phyloP scores from a whole-genome alignment of 305 asterid genomes.

The Fraxinus floribunda region DNA sequence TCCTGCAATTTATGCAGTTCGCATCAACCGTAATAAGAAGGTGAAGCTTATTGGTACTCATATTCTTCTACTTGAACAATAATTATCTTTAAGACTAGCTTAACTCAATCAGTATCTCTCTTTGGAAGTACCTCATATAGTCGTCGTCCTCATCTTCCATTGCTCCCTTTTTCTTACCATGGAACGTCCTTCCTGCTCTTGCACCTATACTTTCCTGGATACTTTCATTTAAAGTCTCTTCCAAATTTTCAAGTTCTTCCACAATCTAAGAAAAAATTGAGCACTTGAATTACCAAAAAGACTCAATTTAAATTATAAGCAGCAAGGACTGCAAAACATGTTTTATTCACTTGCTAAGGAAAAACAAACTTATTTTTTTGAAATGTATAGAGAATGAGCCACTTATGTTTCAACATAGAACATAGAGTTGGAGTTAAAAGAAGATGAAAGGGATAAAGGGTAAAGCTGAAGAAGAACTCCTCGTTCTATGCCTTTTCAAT shows the following conservation, averaged over 20 bases:
- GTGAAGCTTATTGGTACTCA: neutral
- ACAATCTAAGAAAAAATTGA: constrained; percentile 45
- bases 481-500: constrained; percentile 7
- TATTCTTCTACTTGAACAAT: neutral
- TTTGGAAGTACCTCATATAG: constrained; percentile 51
- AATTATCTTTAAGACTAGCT: neutral
- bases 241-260: constrained; percentile 99
- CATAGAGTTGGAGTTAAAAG: neutral
- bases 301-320: constrained; percentile 5
- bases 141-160: constrained; percentile 69
- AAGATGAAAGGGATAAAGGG: constrained; percentile 7
- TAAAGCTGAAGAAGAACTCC: neutral
- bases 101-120: neutral
- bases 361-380: neutral
- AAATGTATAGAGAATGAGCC: neutral
- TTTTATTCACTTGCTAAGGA: neutral
- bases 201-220: constrained; percentile 94
- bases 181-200: constrained; percentile 58
- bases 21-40: neutral
- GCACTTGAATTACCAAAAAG: constrained; percentile 21
- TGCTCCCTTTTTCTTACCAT: constrained; percentile 62
- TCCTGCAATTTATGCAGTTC: constrained; percentile 5
- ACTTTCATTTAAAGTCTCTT: constrained; percentile 94
- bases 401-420: neutral
- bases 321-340: neutral